Conservation (phyloP, 306 rosid genomes). For the Cucumis melo region DNA sequence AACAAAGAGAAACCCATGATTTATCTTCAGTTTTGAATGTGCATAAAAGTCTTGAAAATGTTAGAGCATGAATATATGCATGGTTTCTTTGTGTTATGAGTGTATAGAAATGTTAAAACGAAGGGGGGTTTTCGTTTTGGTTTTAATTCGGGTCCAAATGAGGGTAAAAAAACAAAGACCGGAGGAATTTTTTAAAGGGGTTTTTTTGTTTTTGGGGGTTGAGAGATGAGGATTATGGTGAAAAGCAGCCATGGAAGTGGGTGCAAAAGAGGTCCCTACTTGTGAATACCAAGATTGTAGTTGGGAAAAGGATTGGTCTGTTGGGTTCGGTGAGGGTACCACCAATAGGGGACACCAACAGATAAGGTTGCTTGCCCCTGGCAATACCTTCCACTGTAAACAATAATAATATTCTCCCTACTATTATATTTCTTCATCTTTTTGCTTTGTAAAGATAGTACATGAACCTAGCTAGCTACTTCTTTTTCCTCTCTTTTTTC, state of each 20-base stretch:
- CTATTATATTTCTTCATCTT: not conserved
- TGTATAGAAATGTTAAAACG: not conserved
- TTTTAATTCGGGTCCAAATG: slow-evolving; percentile 9
- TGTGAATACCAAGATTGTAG: slow-evolving; percentile 1
- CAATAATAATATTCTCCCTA: slow-evolving; percentile 1
- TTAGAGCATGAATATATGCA: not conserved
- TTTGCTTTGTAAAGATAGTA: slow-evolving; percentile 12
- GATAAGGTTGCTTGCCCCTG: slow-evolving; percentile 5
- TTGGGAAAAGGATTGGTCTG: slow-evolving; percentile 25
- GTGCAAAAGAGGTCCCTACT: not conserved
- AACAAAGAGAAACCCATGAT: not conserved
- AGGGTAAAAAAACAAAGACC: not conserved
- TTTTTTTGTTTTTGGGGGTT: not conserved
- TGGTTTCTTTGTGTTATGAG: not conserved
- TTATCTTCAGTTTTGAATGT: not conserved
- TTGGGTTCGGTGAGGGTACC: slow-evolving; percentile 20
- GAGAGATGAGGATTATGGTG: not conserved
- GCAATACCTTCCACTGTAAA: slow-evolving; percentile 1
- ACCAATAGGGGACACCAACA: slow-evolving; percentile 25
- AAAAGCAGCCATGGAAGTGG: not conserved
- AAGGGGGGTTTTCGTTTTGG: not conserved
- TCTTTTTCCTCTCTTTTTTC: not conserved
- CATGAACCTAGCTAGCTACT: slow-evolving; percentile 14
- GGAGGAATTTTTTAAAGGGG: not conserved
- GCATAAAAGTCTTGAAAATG: not conserved